A percentile compares a stretch with the other conserved stretches of the same genome.
These are phyloP conservation scores for Xylaria grammica DNA, from an alignment of 495 filamentous ascomycete genomes.

Conservation along the genomic window DNA sequence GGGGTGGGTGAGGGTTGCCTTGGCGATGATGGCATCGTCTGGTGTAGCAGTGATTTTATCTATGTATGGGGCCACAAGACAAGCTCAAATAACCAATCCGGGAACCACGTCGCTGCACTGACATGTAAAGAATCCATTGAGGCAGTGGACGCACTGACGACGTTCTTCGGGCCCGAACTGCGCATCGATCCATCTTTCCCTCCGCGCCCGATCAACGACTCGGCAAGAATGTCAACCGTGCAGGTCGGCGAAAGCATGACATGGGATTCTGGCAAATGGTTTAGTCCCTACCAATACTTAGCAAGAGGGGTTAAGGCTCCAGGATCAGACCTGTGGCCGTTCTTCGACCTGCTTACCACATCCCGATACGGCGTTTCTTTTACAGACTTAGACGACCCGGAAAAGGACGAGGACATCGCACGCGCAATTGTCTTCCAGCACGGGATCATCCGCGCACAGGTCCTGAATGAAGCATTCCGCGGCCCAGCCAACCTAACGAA, in stretches of 20 bases:
- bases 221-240: slow-evolving; percentile 8
- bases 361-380: slow-evolving; percentile 27
- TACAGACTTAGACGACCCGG: slow-evolving; percentile 15
- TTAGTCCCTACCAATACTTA: slow-evolving; percentile 10
- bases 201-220: slow-evolving; percentile 25
- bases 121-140: slow-evolving; percentile 34
- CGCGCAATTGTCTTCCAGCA: slow-evolving; percentile 52
- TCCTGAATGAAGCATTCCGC: slow-evolving; percentile 27
- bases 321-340: slow-evolving; percentile 21
- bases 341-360: slow-evolving; percentile 32
- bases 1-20: background rate
- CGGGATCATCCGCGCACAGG: slow-evolving; percentile 44
- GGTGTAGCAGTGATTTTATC: slow-evolving; percentile 1
- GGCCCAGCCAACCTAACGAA: slow-evolving; percentile 23
- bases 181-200: slow-evolving; percentile 27
- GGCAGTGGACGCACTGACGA: slow-evolving; percentile 25
- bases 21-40: background rate
- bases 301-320: background rate
- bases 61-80: slow-evolving; percentile 4
- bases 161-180: slow-evolving; percentile 27
- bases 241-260: background rate
- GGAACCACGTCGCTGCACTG: slow-evolving; percentile 20
- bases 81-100: background rate
- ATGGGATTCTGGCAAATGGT: slow-evolving; percentile 6
- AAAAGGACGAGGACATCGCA: slow-evolving; percentile 15